These are phyloP conservation scores for Magnaporthiopsis poae DNA, from an alignment of 2,329 filamentous ascomycete species.

Conservation along the genomic window DNA sequence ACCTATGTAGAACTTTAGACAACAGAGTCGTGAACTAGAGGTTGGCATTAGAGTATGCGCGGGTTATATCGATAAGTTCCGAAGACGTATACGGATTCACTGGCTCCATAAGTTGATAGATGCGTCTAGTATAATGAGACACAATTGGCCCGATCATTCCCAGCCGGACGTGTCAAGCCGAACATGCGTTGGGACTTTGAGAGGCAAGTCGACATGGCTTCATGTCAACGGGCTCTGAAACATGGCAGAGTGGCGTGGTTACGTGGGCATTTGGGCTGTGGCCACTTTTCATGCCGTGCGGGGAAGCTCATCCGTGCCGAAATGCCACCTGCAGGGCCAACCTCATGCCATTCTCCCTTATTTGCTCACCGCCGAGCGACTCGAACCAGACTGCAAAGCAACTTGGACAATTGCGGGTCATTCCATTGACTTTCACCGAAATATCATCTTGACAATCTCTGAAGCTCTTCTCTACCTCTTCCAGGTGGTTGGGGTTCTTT, in stretches of 20 bases:
- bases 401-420: background rate
- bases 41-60: background rate
- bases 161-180: background rate
- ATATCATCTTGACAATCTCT: background rate
- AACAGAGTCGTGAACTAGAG: too few relatives aligned
- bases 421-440: background rate
- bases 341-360: background rate
- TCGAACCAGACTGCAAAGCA: background rate
- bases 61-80: background rate
- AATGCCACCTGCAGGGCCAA: background rate
- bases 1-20: too few relatives aligned
- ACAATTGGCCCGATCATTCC: background rate
- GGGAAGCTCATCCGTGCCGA: background rate
- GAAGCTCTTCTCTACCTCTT: too few relatives aligned
- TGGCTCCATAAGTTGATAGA: background rate
- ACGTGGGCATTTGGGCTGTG: too few relatives aligned
- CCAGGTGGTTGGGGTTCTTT: background rate
- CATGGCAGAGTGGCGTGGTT: background rate
- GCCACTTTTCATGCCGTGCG: background rate
- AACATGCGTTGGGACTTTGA: too few relatives aligned
- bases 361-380: background rate
- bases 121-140: background rate
- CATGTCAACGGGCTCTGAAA: background rate
- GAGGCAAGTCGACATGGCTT: background rate
- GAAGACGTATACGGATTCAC: background rate